Evolutionary conservation across 2,329 filamentous ascomycete species (phyloP).

Genomic region (Chrysoporthe austroafricana): DNA sequence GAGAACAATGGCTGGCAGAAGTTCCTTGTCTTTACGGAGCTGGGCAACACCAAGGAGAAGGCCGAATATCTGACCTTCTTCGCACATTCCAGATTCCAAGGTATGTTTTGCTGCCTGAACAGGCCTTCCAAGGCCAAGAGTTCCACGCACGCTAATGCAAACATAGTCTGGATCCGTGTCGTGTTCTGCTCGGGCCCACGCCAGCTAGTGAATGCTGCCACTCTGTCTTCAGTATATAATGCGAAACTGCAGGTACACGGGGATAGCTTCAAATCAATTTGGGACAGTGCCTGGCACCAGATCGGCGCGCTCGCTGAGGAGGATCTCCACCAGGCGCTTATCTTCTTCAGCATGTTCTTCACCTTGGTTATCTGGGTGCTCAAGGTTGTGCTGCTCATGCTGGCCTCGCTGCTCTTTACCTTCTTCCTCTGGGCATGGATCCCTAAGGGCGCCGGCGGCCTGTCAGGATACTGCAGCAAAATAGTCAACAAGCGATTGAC

Average conservation of each 20-base stretch:
- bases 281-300: slow-evolving; percentile 83
- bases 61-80: slow-evolving; percentile 90
- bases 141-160: slow-evolving; percentile 27
- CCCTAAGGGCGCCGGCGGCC: slow-evolving; percentile 75
- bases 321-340: slow-evolving; percentile 78
- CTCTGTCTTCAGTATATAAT: slow-evolving; percentile 81
- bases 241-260: slow-evolving; percentile 69
- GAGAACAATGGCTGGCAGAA: slow-evolving; percentile 80
- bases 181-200: slow-evolving; percentile 90
- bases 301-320: slow-evolving; percentile 72
- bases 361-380: slow-evolving; percentile 89
- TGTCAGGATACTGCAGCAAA: slow-evolving; percentile 84
- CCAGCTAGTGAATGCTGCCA: slow-evolving; percentile 87
- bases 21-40: slow-evolving; percentile 86
- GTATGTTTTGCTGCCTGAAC: slow-evolving; percentile 37
- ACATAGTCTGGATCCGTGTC: slow-evolving; percentile 81
- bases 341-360: slow-evolving; percentile 90
- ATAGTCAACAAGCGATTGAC: slow-evolving; percentile 88
- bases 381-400: slow-evolving; percentile 73
- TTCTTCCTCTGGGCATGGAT: slow-evolving; percentile 94
- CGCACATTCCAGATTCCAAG: slow-evolving; percentile 78
- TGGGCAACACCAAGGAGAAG: slow-evolving; percentile 90
- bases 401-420: slow-evolving; percentile 78
- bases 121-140: background rate
- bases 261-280: slow-evolving; percentile 60